Evolutionary conservation across 2,329 filamentous ascomycete species (phyloP), one percentile per base, ranked within the genome.

Genomic region (Amauroascus niger): DNA sequence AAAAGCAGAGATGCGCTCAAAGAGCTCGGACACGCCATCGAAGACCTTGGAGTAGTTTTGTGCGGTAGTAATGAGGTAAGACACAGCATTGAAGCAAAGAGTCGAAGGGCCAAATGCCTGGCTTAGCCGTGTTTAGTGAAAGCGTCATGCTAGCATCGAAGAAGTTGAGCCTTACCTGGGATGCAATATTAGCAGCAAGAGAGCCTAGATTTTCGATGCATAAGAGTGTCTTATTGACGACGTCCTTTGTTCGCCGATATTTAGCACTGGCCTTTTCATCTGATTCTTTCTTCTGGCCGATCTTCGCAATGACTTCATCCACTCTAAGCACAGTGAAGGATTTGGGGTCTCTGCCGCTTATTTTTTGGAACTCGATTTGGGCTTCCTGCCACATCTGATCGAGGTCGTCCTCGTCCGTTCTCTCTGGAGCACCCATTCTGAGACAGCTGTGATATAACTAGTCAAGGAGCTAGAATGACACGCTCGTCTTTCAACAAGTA

Each of bases 51-150:
- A 60, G 48, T 62, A 65, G 22, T 62, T 63, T n/a, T 61, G 60
- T 11, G 60, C 63, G 3, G 60, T 57, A 3, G 54, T 52, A 33
- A 66, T 61, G 6, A 66, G 59, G 51, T 63, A 64, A 1, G 58
- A 61, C 35, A 65, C 60, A 1, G 64, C 64, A 51, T 63, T 64
- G 55, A 66, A 65, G 53, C 63, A 65, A 6, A 66, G 59, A 18
- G 49, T 56, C 16, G 59, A 58, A 0, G 64, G 64, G 13, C 58
- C 62, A 53, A 65, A 65, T 3, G 63, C 57, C 60, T 63, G 51
- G 18, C n/a, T 28, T 18, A 37, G 35, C 8, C 5, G 13, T 16
- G 40, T 40, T 18, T 9, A 49, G 35, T 30, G 16, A 18, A 2
- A 14, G 16, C 6, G 6, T 6, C 20, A 20, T 18, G 35, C 8